These are phyloP conservation scores for Rubia yunnanensis DNA, from an alignment of 257 asterid genomes.

Conservation along the genomic window DNA sequence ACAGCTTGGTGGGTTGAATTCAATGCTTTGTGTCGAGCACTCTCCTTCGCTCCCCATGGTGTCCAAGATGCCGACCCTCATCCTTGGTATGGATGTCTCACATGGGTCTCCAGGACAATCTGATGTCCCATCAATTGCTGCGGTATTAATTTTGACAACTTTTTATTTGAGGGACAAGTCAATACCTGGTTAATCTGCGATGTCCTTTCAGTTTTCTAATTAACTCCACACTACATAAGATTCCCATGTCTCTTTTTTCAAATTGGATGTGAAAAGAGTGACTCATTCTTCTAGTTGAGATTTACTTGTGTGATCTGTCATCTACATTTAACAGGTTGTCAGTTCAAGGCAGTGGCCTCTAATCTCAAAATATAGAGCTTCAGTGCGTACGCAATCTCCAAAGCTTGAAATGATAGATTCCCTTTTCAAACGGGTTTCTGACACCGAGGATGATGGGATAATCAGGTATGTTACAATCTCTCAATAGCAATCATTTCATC, in stretches of 20 bases:
- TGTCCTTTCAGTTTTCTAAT: too few species aligned
- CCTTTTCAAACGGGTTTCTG: conserved; percentile 58
- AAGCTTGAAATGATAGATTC: conserved; percentile 86
- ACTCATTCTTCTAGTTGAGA: too few species aligned
- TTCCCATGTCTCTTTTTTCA: too few species aligned
- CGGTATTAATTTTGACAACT: conserved; percentile 35
- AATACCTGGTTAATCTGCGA: background rate
- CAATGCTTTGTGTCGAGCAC: conserved; percentile 55
- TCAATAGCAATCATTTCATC: background rate
- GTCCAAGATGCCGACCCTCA: conserved; percentile 67
- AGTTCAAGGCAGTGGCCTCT: conserved; percentile 97
- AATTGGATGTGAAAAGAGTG: too few species aligned
- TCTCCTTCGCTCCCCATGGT: conserved; percentile 55
- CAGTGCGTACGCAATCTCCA: conserved; percentile 87
- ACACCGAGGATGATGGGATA: conserved; percentile 73
- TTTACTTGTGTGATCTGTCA: background rate
- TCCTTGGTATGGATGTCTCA: conserved; percentile 93
- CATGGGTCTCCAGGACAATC: conserved; percentile 98
- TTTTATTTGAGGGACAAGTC: background rate
- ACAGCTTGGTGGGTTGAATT: conserved; percentile 90
- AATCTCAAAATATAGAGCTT: conserved; percentile 74
- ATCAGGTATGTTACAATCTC: conserved; percentile 37
- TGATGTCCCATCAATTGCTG: conserved; percentile 92
- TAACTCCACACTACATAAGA: too few species aligned
- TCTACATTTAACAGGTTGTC: conserved; percentile 46